Base-by-base conservation (phyloP, 495 filamentous ascomycete species). In the Penicillium canescens region DNA sequence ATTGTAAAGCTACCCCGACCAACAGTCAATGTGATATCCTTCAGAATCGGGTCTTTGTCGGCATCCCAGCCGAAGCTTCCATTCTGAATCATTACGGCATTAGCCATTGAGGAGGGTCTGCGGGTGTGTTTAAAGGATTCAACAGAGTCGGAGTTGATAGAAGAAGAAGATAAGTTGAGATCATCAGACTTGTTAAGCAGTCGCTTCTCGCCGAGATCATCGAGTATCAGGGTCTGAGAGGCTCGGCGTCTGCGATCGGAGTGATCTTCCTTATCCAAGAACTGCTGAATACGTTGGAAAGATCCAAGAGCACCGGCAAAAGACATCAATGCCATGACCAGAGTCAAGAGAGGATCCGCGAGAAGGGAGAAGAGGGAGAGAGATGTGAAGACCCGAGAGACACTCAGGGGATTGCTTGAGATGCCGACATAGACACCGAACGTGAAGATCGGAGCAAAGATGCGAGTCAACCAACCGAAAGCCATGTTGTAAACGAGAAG, bases 361-460 rank as follows among this genome's bases (percentile, higher is more conserved):
- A 89, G 63, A 6, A 89, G 74, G 0, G 79, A 69, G 49, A 87
- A 82, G 1, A 87, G 78, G 0, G 84, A 82, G 3, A 87, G 54
- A 0, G 85, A 77, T 0, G 85, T 87, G 61, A 82, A 86, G 1
- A 80, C 74, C 24, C 66, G 72, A 2, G 79, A 68, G 5, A 78
- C 79, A 40, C 76, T 76, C 21, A 86, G 61, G 3, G 73, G 65
- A 20, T 74, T 70, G 28, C 79, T 70, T 2, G 81, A 76, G 14
- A 82, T 71, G 20, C 77, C 72, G 1, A 80, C 74, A 52, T 76
- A 72, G 1, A 80, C 74, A 3, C 71, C 69, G 44, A 80, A 85
- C 0, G 79, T 79, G 34, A 83, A 62, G 14, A 80, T 72, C 0
- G 82, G 81, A 1, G 71, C 76, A 50, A 79, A 75, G 14, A 82